Base-by-base conservation (phyloP, 2,329 filamentous ascomycete genomes). In the Fusarium brachygibbosum region DNA sequence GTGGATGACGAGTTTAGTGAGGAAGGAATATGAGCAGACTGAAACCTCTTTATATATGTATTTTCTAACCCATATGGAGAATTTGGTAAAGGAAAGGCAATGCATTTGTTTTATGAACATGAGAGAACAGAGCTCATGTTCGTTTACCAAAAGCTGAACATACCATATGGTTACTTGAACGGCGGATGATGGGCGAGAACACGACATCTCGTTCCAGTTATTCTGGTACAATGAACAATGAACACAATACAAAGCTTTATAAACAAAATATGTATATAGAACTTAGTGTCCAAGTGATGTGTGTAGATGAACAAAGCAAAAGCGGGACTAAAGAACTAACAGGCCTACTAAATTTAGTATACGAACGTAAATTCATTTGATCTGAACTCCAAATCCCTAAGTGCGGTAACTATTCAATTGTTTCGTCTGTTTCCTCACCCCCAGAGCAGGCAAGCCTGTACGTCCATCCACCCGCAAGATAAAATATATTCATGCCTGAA, bases 1-100 rank as follows among this genome's bases (percentile, higher is more conserved):
- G 31, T 19, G 35, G 19, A 25, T 53, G 21, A 37, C 48, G 53
- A 66, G 28, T 12, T 29, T 17, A 14, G 35, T 21, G 52, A 58
- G 12, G 11, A 31, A 29, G 13, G 12, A 35, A 37, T 21, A 29
- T 9, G n/a, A 50, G 16, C 11, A 32, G 34, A 7, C 35, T n/a
- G 16, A n/a, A 23, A 13, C 11, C 28, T 25, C 11, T 13, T 38
- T 63, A 51, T 52, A 56, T 44, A 45, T 21, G 19, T 17, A 9
- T 5, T 6, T 7, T 19, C 7, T 5, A 19, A 12, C 25, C 8
- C 0, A 7, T n/a, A 9, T 25, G 0, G 14, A 8, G 10, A 10
- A 38, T 12, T n/a, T 19, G 8, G 12, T 13, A 4, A 13, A n/a
- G 6, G 17, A 9, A 17, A 19, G 23, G 51, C 28, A 53, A 68